Evolutionary conservation across 2,329 filamentous ascomycete genomes (phyloP).

Genomic region (Venturia carpophila): DNA sequence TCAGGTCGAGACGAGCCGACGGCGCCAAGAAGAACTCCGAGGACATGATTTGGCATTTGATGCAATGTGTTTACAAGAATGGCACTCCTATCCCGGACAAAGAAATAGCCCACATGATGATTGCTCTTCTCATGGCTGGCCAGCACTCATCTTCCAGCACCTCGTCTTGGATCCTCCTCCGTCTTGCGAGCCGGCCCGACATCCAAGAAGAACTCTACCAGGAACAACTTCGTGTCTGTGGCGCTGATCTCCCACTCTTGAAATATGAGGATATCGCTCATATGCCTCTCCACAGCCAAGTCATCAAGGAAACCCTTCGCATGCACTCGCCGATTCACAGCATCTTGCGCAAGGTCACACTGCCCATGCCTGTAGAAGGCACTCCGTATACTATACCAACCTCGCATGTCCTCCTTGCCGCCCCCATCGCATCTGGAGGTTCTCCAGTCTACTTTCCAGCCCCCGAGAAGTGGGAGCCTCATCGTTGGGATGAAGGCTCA

Average conservation of each 20-base stretch:
- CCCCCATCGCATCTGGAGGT: conserved; percentile 71
- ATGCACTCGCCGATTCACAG: conserved; percentile 91
- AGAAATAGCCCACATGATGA: conserved; percentile 90
- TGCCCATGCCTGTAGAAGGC: conserved; percentile 73
- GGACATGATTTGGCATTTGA: conserved; percentile 88
- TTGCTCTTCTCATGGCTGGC: conserved; percentile 83
- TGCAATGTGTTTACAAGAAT: conserved; percentile 79
- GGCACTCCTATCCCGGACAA: conserved; percentile 70
- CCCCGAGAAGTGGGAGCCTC: conserved; percentile 76
- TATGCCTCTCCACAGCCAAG: conserved; percentile 72
- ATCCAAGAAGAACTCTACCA: conserved; percentile 73
- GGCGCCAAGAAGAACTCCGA: conserved; percentile 44
- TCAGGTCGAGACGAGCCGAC: conserved; percentile 59
- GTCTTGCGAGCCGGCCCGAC: conserved; percentile 67
- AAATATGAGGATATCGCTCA: conserved; percentile 70
- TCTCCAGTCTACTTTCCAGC: conserved; percentile 73
- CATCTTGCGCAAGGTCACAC: conserved; percentile 87
- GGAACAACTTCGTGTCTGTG: conserved; percentile 70
- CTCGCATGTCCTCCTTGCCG: conserved; percentile 72
- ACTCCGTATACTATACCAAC: conserved; percentile 78
- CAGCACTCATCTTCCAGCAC: conserved; percentile 85
- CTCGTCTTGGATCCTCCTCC: conserved; percentile 75
- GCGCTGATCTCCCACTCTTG: conserved; percentile 64
- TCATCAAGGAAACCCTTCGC: conserved; percentile 86
- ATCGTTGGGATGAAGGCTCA: conserved; percentile 73